Evolutionary conservation across 371 early-diverging fungal genomes (phyloP).

Genomic region (Dinochytrium kinnereticum): DNA sequence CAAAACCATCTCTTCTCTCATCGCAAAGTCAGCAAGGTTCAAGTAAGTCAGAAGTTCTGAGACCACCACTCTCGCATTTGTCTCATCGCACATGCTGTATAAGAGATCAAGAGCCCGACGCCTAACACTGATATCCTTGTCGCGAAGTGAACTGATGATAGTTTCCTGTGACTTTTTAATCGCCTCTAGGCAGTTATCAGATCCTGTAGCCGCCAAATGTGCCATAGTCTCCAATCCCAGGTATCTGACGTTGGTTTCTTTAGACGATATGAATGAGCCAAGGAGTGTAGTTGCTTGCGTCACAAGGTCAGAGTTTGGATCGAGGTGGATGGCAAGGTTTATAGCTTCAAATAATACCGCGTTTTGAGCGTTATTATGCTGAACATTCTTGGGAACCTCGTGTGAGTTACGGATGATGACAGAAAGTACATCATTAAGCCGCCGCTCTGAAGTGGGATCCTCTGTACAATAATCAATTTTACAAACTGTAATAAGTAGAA

Average conservation of each 20-base stretch:
- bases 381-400: slow-evolving; percentile 92
- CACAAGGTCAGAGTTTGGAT: slow-evolving; percentile 85
- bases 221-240: slow-evolving; percentile 96
- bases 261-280: slow-evolving; percentile 85
- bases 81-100: slow-evolving; percentile 94
- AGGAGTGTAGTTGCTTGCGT: slow-evolving; percentile 81
- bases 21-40: slow-evolving; percentile 83
- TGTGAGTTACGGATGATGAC: slow-evolving; percentile 83
- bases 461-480: slow-evolving; percentile 18
- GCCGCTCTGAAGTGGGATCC: slow-evolving; percentile 26
- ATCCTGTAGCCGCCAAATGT: slow-evolving; percentile 85
- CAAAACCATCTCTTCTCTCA: slow-evolving; percentile 95
- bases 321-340: slow-evolving; percentile 90
- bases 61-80: slow-evolving; percentile 86
- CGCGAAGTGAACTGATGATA: slow-evolving; percentile 85
- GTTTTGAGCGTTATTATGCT: slow-evolving; percentile 96
- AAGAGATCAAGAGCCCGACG: slow-evolving; percentile 94
- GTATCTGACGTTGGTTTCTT: slow-evolving; percentile 95
- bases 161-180: slow-evolving; percentile 89
- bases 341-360: slow-evolving; percentile 96
- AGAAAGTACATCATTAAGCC: slow-evolving; percentile 61
- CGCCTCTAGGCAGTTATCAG: slow-evolving; percentile 74
- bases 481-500: slow-evolving; percentile 22
- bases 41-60: slow-evolving; percentile 89
- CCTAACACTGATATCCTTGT: slow-evolving; percentile 95